A percentile compares a stretch with the other conserved stretches of the same genome.
Evolutionary conservation across 2,329 filamentous ascomycete species (phyloP).

Genomic region (Acrocalymma vagum): DNA sequence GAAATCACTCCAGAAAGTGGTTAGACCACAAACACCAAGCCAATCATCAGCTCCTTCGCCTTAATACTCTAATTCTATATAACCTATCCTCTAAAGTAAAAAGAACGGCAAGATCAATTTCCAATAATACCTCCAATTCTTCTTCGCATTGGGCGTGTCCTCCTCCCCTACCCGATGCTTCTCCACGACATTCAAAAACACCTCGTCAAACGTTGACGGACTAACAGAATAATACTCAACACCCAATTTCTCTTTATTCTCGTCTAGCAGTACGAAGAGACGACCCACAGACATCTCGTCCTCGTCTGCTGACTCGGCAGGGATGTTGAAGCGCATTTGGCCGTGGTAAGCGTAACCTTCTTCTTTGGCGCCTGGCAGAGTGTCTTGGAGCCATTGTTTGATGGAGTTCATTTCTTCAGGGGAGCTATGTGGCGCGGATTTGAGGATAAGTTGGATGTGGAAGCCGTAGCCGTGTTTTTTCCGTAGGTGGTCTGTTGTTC

Average conservation of each 20-base stretch:
- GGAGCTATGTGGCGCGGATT: slow-evolving; percentile 74
- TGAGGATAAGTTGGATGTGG: slow-evolving; percentile 80
- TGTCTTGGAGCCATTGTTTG: slow-evolving; percentile 67
- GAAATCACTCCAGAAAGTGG: no score
- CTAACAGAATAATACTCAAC: slow-evolving; percentile 85
- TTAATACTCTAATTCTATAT: not conserved
- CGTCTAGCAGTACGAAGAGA: slow-evolving; percentile 76
- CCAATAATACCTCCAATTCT: slow-evolving; percentile 19
- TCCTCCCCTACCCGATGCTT: slow-evolving; percentile 31
- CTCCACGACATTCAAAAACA: slow-evolving; percentile 83
- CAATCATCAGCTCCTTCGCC: no score
- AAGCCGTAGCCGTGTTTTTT: slow-evolving; percentile 77
- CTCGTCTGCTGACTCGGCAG: slow-evolving; percentile 12
- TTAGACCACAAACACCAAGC: no score
- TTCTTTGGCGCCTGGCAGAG: slow-evolving; percentile 69
- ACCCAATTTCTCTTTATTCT: slow-evolving; percentile 70
- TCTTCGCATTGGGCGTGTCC: slow-evolving; percentile 18
- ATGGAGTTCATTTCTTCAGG: slow-evolving; percentile 71
- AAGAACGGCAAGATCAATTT: slow-evolving; percentile 6
- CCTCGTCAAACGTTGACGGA: slow-evolving; percentile 85
- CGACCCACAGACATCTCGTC: slow-evolving; percentile 49
- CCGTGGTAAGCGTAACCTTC: slow-evolving; percentile 26
- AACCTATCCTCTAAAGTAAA: not conserved
- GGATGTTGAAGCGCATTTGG: slow-evolving; percentile 26
- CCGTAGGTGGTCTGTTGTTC: slow-evolving; percentile 64